phyloP scores from a whole-genome alignment of 371 early-diverging fungal genomes.

The Syncephalastrum racemosum region DNA sequence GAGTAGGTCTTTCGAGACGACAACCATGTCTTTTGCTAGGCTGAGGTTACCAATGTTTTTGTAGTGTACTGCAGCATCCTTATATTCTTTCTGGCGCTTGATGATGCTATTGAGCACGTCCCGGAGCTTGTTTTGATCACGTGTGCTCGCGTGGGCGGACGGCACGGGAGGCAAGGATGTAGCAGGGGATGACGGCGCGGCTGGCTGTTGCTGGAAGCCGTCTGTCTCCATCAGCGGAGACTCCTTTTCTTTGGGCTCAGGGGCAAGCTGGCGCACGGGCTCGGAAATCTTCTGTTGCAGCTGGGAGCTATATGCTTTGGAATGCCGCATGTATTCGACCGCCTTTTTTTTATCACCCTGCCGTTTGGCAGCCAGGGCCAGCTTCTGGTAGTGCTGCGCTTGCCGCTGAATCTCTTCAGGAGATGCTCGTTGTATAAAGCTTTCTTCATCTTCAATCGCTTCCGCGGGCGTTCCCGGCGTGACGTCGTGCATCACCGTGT shows the following conservation, averaged over 20 bases:
- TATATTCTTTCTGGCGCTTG: slow-evolving; percentile 58
- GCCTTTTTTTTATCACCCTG: slow-evolving; percentile 46
- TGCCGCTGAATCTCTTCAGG: slow-evolving; percentile 24
- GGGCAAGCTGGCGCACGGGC: neutral
- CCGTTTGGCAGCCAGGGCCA: slow-evolving; percentile 42
- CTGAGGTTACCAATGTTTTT: slow-evolving; percentile 52
- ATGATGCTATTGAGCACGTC: slow-evolving; percentile 21
- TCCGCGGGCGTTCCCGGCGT: neutral
- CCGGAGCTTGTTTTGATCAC: slow-evolving; percentile 13
- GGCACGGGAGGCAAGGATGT: slow-evolving; percentile 2
- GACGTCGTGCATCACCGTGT: slow-evolving; percentile 1
- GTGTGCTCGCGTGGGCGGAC: slow-evolving; percentile 3
- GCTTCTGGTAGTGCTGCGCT: slow-evolving; percentile 32
- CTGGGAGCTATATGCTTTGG: slow-evolving; percentile 18
- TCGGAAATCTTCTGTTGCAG: neutral
- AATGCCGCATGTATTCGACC: slow-evolving; percentile 35
- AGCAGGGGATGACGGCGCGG: neutral
- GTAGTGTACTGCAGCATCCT: slow-evolving; percentile 58
- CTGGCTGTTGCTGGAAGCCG: slow-evolving; percentile 2
- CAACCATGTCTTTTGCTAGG: slow-evolving; percentile 60
- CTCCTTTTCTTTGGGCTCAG: neutral
- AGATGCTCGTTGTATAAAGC: slow-evolving; percentile 5
- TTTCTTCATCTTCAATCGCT: slow-evolving; percentile 12
- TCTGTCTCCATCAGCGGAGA: neutral
- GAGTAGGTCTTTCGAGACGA: slow-evolving; percentile 42